Evolutionary conservation across 371 early-diverging fungal species (phyloP), one percentile per base, ranked within the genome.

Genomic region (Fennellomyces sp.): DNA sequence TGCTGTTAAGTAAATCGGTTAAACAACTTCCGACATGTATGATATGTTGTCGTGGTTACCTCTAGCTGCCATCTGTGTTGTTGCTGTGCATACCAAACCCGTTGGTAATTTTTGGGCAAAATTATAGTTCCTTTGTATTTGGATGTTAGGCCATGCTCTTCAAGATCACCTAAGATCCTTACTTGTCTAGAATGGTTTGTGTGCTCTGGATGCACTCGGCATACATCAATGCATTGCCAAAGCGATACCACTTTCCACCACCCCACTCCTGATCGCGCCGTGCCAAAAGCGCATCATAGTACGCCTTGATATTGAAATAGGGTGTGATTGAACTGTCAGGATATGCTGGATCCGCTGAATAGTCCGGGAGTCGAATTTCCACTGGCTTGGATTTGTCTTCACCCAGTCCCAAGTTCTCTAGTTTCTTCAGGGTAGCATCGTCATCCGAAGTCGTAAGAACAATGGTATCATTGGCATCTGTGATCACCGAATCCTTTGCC

Each of bases 171-270:
- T 15, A 31, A 27, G 3, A 21, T 36, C 45, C 69, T 50, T 78
- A 89, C 82, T 89, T 92, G 60, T 96, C 96, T 29, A 97, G 70
- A 35, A 96, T 65, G 2, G 95, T 93, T 69, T 97, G 97, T 2
- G 97, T 98, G 13, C 95, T 95, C 2, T 84, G 80, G 3, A 94
- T 76, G 0, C 88, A 83, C 48, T 91, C 83, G 5, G 90, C 83
- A 74, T 94, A 95, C 58, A 96, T 60, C 2, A 95, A 57, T 30
- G 72, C 79, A 31, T 84, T 86, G 12, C 97, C 97, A 64, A 90
- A 88, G 11, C 66, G 75, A 48, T 64, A 59, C 68, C 68, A 66
- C 10, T 51, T 52, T 19, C 63, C 68, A 12, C 64, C 63, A 58
- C 62, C 69, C 62, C 65, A 61, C 48, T 67, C 65, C 27, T 60